Evolutionary conservation across 345 rosid species (phyloP).

Genomic region (Linum lewisii): DNA sequence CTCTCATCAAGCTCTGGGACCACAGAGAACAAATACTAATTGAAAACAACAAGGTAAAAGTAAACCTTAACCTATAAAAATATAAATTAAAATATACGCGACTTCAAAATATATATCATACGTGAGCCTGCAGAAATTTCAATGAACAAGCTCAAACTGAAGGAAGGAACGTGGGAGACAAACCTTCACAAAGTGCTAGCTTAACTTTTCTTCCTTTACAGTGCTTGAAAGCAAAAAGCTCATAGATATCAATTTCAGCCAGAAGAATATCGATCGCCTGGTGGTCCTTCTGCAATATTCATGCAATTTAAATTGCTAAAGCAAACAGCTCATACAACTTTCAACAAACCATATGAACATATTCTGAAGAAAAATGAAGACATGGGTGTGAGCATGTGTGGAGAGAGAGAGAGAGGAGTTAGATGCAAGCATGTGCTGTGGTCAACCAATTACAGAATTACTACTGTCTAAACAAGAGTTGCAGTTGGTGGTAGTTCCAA

Average conservation of each 20-base stretch:
- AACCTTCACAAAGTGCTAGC: slow-evolving; percentile 97
- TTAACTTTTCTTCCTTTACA: slow-evolving; percentile 92
- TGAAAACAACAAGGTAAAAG: slow-evolving; percentile 1
- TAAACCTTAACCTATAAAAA: background rate
- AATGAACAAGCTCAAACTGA: background rate
- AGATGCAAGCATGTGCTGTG: background rate
- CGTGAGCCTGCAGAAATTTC: background rate
- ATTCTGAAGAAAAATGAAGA: background rate
- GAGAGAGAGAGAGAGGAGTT: background rate
- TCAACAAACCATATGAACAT: background rate
- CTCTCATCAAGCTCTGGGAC: slow-evolving; percentile 90
- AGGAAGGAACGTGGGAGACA: background rate
- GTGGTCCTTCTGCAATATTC: slow-evolving; percentile 69
- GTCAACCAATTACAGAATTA: background rate
- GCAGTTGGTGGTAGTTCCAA: background rate
- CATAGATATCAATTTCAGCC: slow-evolving; percentile 96
- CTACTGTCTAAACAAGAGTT: background rate
- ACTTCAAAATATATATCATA: background rate
- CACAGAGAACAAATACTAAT: slow-evolving; percentile 4
- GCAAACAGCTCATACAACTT: background rate
- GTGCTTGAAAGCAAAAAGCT: slow-evolving; percentile 97
- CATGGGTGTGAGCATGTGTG: background rate
- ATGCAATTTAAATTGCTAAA: background rate
- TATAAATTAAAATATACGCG: background rate
- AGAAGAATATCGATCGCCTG: slow-evolving; percentile 97